These are phyloP conservation scores for Hypoxylon lenormandii DNA, from an alignment of 495 filamentous ascomycete species.

Conservation along the genomic window DNA sequence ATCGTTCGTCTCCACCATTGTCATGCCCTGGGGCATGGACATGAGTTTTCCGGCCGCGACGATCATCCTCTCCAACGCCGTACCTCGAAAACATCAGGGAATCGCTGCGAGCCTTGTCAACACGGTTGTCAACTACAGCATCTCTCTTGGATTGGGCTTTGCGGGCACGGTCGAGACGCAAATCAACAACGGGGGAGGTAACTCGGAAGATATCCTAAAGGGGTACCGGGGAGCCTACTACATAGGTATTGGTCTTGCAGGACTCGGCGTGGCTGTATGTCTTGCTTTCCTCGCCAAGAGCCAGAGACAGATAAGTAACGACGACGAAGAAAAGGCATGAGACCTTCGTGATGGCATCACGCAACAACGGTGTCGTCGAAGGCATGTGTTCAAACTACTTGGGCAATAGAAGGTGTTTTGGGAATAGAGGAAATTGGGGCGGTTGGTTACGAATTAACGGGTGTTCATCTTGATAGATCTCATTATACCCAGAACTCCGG, in stretches of 20 bases:
- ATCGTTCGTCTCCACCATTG: conserved; percentile 66
- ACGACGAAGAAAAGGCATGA: conserved; percentile 12
- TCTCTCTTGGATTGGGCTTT: conserved; percentile 61
- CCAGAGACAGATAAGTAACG: conserved; percentile 6
- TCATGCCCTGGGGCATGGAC: conserved; percentile 72
- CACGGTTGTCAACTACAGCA: conserved; percentile 61
- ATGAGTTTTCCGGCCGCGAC: conserved; percentile 57
- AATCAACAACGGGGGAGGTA: conserved; percentile 51
- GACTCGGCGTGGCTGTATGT: conserved; percentile 42
- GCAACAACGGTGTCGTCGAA: no score
- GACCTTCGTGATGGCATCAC: neutral
- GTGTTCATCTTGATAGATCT: neutral
- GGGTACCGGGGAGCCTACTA: conserved; percentile 57
- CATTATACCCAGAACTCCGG: neutral
- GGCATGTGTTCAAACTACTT: no score
- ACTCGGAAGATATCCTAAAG: conserved; percentile 47
- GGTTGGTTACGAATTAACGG: neutral
- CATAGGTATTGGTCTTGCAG: conserved; percentile 51
- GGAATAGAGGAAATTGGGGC: neutral
- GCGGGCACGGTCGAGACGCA: conserved; percentile 61
- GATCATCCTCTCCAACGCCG: conserved; percentile 57
- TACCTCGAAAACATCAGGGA: conserved; percentile 58
- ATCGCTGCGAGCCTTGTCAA: conserved; percentile 59
- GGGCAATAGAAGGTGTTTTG: no score
- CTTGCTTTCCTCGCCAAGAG: conserved; percentile 38